These are phyloP conservation scores for Raffaelea ambrosiae DNA, from an alignment of 2,329 filamentous ascomycete genomes.

Conservation along the genomic window DNA sequence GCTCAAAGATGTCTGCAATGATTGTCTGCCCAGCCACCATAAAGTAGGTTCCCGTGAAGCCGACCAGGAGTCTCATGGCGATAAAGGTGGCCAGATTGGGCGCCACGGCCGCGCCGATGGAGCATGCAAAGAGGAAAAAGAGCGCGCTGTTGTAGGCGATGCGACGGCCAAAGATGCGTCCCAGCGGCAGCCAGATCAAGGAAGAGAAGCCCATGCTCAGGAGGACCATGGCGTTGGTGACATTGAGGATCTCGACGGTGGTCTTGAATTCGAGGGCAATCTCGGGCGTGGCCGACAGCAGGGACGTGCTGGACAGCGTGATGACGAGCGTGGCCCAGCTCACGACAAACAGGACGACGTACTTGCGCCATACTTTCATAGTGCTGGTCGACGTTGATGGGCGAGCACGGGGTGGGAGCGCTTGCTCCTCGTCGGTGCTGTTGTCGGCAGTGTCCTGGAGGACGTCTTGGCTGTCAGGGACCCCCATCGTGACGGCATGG, in stretches of 20 bases:
- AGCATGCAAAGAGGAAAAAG: constrained; percentile 57
- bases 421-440: too few relatives aligned
- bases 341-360: constrained; percentile 6
- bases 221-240: constrained; percentile 57
- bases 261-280: constrained; percentile 58
- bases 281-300: constrained; percentile 66
- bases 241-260: constrained; percentile 60
- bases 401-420: too few relatives aligned
- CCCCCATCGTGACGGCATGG: too few relatives aligned
- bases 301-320: constrained; percentile 47
- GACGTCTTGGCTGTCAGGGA: too few relatives aligned
- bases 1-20: constrained; percentile 51
- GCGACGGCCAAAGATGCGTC: constrained; percentile 37
- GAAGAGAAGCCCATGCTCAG: constrained; percentile 35
- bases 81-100: constrained; percentile 65
- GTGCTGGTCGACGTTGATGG: too few relatives aligned
- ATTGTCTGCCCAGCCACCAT: constrained; percentile 51
- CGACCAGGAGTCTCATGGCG: constrained; percentile 64
- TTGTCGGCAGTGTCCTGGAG: too few relatives aligned
- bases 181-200: constrained; percentile 57
- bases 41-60: constrained; percentile 68
- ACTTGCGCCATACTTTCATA: neutral
- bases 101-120: constrained; percentile 63
- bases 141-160: constrained; percentile 33
- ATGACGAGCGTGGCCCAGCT: constrained; percentile 15